A percentile compares a stretch with the other conserved stretches of the same genome.
phyloP scores from a whole-genome alignment of 2,329 filamentous ascomycete species.

The Tothia fuscella region DNA sequence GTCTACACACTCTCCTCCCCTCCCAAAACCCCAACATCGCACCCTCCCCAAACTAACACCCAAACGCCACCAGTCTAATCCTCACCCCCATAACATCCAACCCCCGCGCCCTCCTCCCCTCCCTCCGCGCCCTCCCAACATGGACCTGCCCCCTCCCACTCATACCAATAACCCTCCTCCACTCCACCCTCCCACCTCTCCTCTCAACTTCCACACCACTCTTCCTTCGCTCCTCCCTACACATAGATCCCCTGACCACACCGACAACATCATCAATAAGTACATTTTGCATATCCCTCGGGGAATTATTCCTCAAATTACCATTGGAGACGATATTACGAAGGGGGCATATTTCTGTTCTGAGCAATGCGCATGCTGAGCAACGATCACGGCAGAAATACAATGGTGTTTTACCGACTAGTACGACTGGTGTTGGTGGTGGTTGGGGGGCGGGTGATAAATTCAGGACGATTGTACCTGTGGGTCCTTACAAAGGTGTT shows the following conservation, averaged over 20 bases:
- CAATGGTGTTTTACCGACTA: constrained; percentile 10
- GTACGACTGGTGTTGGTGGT: constrained; percentile 18
- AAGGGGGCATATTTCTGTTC: constrained; percentile 68
- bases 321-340: constrained; percentile 87
- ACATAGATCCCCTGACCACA: constrained; percentile 69
- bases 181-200: constrained; percentile 73
- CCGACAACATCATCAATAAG: constrained; percentile 71
- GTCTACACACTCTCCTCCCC: constrained; percentile 1
- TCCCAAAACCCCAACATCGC: not conserved
- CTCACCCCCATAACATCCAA: constrained; percentile 66
- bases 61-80: constrained; percentile 49
- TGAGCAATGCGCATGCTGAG: too few relatives aligned
- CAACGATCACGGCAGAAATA: not conserved
- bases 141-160: constrained; percentile 54
- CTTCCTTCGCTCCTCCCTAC: constrained; percentile 71
- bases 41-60: not conserved
- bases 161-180: constrained; percentile 71
- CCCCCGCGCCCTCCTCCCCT: constrained; percentile 66
- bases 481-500: constrained; percentile 73
- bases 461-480: constrained; percentile 62
- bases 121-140: constrained; percentile 66
- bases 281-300: constrained; percentile 68
- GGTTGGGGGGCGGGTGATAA: not conserved
- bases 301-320: constrained; percentile 74
- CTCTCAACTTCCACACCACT: constrained; percentile 75